phyloP scores from a whole-genome alignment of 1,139 yeast species.

The Debaryomyces subglobosus region DNA sequence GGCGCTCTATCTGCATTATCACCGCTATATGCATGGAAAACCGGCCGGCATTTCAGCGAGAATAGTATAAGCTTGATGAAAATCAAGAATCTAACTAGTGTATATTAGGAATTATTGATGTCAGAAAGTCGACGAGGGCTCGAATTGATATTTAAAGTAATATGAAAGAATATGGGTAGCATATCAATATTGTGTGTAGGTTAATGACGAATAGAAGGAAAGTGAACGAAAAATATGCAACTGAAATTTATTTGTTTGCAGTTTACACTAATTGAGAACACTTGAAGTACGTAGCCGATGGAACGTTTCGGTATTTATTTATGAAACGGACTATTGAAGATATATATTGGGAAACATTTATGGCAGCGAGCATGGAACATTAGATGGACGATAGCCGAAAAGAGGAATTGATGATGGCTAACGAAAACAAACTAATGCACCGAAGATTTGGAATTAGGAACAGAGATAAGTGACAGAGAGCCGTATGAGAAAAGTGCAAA shows the following conservation, averaged over 20 bases:
- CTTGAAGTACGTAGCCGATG: background rate
- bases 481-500: background rate
- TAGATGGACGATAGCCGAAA: background rate
- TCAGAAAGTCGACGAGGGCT: background rate
- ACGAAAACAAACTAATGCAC: background rate
- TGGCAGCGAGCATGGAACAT: background rate
- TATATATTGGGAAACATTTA: background rate
- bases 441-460: background rate
- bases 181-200: too few species aligned
- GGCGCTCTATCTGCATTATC: conserved; percentile 2
- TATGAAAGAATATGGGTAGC: background rate
- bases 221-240: background rate
- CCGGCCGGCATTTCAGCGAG: background rate
- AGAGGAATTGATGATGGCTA: background rate
- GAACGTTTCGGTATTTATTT: conserved; percentile 1
- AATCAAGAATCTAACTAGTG: background rate
- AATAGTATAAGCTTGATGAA: background rate
- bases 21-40: background rate
- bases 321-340: background rate
- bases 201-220: background rate
- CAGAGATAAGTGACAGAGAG: background rate
- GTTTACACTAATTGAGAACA: background rate
- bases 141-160: background rate
- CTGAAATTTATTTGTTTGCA: conserved; percentile 2
- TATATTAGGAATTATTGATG: background rate